Conservation (phyloP, 2,329 filamentous ascomycete genomes). For the Sclerotinia nivalis region DNA sequence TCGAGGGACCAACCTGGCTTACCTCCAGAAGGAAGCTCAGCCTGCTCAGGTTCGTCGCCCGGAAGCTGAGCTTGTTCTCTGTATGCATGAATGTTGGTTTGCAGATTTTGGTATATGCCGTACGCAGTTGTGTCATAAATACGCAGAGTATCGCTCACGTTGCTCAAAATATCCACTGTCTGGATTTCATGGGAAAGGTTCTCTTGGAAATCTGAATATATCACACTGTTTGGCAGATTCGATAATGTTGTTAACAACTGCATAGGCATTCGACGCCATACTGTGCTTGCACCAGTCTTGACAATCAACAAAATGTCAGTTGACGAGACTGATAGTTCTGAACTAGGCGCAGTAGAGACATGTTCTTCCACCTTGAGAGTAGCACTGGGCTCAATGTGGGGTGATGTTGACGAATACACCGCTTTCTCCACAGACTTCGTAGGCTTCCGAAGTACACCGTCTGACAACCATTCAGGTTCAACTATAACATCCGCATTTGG, state of each 20-base stretch:
- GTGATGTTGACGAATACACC: slow-evolving; percentile 6
- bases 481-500: background rate
- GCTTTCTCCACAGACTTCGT: slow-evolving; percentile 5
- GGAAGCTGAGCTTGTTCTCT: slow-evolving; percentile 23
- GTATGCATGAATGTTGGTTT: slow-evolving; percentile 16
- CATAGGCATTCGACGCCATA: slow-evolving; percentile 26
- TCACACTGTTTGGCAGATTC: background rate
- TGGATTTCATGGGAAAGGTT: background rate
- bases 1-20: slow-evolving; percentile 24
- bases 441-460: background rate
- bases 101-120: slow-evolving; percentile 8
- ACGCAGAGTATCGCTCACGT: slow-evolving; percentile 18
- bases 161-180: slow-evolving; percentile 20
- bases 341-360: background rate
- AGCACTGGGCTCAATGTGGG: background rate
- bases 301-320: slow-evolving; percentile 25
- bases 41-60: slow-evolving; percentile 23
- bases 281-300: slow-evolving; percentile 25
- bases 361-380: background rate
- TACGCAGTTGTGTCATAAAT: slow-evolving; percentile 18
- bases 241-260: slow-evolving; percentile 24
- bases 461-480: background rate
- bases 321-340: slow-evolving; percentile 11
- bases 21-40: background rate
- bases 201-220: slow-evolving; percentile 17